These are phyloP conservation scores for Pontederia paniculata DNA, from an alignment of 176 grass and related monocot genomes.

Conservation along the genomic window DNA sequence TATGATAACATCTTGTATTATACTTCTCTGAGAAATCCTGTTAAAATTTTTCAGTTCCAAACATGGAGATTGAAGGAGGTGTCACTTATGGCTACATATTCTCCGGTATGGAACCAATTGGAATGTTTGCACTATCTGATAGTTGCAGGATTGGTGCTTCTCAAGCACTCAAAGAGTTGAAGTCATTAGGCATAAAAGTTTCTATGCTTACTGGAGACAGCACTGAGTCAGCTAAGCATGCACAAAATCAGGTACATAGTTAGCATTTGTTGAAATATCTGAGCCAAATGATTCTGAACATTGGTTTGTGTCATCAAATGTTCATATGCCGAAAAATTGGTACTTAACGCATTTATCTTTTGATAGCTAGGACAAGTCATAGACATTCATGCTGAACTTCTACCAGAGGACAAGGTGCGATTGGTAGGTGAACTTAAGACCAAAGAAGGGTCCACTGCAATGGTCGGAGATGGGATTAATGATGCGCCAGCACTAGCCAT, in stretches of 20 bases:
- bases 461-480: neutral
- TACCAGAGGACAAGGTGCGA: neutral
- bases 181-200: slow-evolving; percentile 3
- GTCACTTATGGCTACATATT: slow-evolving; percentile 3
- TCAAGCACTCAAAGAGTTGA: slow-evolving; percentile 2
- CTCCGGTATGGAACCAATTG: neutral
- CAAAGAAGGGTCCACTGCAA: neutral
- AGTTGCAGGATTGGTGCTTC: neutral
- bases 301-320: neutral
- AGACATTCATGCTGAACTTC: neutral
- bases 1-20: neutral
- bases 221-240: slow-evolving; percentile 3
- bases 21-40: neutral
- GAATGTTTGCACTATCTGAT: slow-evolving; percentile 3
- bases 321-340: neutral
- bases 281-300: neutral
- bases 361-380: neutral
- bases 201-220: slow-evolving; percentile 6
- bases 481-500: neutral
- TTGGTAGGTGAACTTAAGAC: neutral
- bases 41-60: slow-evolving; percentile 2
- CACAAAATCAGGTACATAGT: neutral
- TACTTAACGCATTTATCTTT: neutral
- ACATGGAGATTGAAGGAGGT: neutral
- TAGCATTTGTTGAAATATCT: neutral